Evolutionary conservation across 495 filamentous ascomycete species (phyloP).

Genomic region (Pyrenula massariospora): DNA sequence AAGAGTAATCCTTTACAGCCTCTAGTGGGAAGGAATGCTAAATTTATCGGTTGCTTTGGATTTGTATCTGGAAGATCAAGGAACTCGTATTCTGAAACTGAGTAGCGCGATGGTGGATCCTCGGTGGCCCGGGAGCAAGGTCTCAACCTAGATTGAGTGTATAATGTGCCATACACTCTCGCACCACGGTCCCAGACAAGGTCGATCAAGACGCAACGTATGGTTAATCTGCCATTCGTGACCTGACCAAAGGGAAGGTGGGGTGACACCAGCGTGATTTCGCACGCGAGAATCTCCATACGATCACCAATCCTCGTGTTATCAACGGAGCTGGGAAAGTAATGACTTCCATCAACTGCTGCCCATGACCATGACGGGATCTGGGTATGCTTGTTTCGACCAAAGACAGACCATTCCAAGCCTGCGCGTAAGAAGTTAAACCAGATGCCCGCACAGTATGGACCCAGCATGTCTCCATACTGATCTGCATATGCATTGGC

Average conservation of each 20-base stretch:
- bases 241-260: not conserved
- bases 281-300: not conserved
- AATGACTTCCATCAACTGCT: not conserved
- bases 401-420: not conserved
- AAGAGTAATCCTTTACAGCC: not conserved
- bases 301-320: not conserved
- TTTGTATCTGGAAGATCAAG: not conserved
- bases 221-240: not conserved
- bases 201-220: not conserved
- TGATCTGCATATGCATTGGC: not conserved
- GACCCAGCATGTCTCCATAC: not conserved
- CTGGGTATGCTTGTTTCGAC: not conserved
- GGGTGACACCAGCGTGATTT: not conserved
- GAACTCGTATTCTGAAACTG: not conserved
- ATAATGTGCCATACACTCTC: no score
- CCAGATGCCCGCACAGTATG: not conserved
- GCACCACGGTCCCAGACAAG: not conserved
- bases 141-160: not conserved
- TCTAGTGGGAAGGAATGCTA: not conserved
- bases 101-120: not conserved
- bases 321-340: no score
- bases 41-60: not conserved
- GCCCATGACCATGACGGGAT: not conserved
- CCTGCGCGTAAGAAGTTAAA: conserved; percentile 1
- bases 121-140: not conserved